Evolutionary conservation across 495 filamentous ascomycete genomes (phyloP), one percentile per base, ranked within the genome.

Genomic region (Penicillium antarcticum): DNA sequence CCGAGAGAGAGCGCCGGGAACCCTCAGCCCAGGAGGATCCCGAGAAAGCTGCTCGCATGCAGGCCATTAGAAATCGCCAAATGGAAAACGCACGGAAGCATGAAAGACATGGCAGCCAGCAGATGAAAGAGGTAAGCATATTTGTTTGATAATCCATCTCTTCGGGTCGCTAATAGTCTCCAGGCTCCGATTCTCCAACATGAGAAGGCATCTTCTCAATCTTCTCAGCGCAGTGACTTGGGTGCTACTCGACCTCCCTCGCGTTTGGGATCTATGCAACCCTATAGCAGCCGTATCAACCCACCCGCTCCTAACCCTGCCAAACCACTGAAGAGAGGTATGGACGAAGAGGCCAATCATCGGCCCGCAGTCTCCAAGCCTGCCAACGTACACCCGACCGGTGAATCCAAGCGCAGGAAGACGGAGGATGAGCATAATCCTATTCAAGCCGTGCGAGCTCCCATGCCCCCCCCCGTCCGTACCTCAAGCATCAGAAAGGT

Each of bases 381-480:
- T 37, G 68, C 71, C 52, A 67, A 69, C 23, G 67, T 65, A 24
- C 76, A 75, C 52, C 73, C 72, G 51, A 65, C 76, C 33, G 70
- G 71, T 16, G 81, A 82, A 8, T 60, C 72, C 18, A 85, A 85
- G 57, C 76, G 82, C 49, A 69, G 80, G 32, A 78, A 77, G 52
- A 85, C 82, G 1, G 77, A 82, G 41, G 82, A 83, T 55, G 81
- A 85, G 48, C 73, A 80, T 38, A 69, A 68, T 48, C 67, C 67
- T 32, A 60, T 62, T 52, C 55, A 67, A 44, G 62, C 66, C 4
- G 62, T 80, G 36, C 74, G 79, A 49, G 72, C 74, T 42, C 80
- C 88, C 42, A 92, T 88, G 73, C 86, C 83, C 17, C 88, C 90
- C 39, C 90, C 91, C 11, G 88, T 94, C 48, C 82, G 91, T 47